A percentile compares a stretch with the other conserved stretches of the same genome.
phyloP scores from a whole-genome alignment of 768 basidiomycete genomes.

The Hygrophorus pudorinus region DNA sequence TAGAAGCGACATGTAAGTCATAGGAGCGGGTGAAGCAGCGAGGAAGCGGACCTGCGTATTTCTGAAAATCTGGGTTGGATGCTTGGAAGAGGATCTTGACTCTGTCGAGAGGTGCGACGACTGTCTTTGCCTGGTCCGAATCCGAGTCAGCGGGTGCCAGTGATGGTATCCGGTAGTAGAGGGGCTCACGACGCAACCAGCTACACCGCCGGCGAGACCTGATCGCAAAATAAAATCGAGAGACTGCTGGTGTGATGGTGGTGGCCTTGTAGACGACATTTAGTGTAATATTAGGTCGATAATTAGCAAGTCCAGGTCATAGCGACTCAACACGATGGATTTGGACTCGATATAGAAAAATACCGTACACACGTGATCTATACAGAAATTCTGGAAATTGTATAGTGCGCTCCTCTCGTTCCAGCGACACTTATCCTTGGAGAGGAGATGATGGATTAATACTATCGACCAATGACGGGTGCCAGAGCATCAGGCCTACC shows the following conservation, averaged over 20 bases:
- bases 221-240: constrained; percentile 63
- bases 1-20: constrained; percentile 19
- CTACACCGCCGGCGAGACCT: constrained; percentile 86
- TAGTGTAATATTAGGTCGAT: too few species aligned
- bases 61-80: constrained; percentile 87
- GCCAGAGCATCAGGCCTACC: too few species aligned
- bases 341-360: too few species aligned
- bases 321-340: too few species aligned
- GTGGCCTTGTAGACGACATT: too few species aligned
- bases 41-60: constrained; percentile 69
- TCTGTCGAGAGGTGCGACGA: constrained; percentile 90
- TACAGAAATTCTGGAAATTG: too few species aligned
- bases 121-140: constrained; percentile 71
- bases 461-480: too few species aligned
- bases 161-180: constrained; percentile 6
- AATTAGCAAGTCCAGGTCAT: too few species aligned
- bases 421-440: too few species aligned
- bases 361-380: too few species aligned
- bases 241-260: constrained; percentile 33
- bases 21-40: constrained; percentile 17
- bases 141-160: constrained; percentile 5
- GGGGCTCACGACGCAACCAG: constrained; percentile 79
- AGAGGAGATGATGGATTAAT: too few species aligned
- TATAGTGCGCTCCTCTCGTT: too few species aligned
- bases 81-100: constrained; percentile 99